Evolutionary conservation across 1,284 basidiomycete species (phyloP).

Genomic region (Acaromyces ingoldii): DNA sequence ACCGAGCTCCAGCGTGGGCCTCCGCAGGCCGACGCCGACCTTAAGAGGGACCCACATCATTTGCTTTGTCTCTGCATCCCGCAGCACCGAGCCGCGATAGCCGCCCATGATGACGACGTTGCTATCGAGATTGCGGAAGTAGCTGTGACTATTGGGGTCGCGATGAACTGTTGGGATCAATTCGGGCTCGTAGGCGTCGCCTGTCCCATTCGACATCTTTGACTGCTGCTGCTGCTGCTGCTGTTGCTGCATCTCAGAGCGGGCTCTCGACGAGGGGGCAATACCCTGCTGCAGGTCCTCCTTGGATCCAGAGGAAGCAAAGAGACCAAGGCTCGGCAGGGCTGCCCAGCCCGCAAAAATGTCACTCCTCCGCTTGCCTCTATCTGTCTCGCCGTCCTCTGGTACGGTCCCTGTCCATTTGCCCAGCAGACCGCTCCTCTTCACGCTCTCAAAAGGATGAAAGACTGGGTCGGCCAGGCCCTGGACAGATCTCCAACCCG

Average conservation of each 20-base stretch:
- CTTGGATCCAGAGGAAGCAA: background rate
- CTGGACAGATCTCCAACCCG: slow-evolving; percentile 7
- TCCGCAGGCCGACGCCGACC: slow-evolving; percentile 42
- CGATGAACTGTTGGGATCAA: slow-evolving; percentile 23
- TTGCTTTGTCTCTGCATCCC: slow-evolving; percentile 38
- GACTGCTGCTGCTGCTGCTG: no score
- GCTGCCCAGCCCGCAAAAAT: background rate
- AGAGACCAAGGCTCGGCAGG: background rate
- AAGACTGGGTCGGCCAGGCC: slow-evolving; percentile 8
- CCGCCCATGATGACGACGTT: slow-evolving; percentile 50
- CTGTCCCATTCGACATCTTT: background rate
- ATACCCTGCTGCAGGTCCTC: no score
- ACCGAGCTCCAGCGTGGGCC: slow-evolving; percentile 43
- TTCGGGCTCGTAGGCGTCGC: slow-evolving; percentile 17
- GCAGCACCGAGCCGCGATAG: slow-evolving; percentile 46
- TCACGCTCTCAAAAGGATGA: slow-evolving; percentile 6
- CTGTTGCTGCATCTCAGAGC: no score
- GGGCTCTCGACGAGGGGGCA: no score
- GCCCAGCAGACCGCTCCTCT: background rate
- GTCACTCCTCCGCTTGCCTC: background rate
- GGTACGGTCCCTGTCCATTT: background rate
- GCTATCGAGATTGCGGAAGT: slow-evolving; percentile 40
- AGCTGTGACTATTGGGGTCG: slow-evolving; percentile 15
- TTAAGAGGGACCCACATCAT: slow-evolving; percentile 49
- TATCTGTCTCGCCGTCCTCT: background rate